phyloP scores from a whole-genome alignment of 1,139 yeast species.

The Candida sp. region DNA sequence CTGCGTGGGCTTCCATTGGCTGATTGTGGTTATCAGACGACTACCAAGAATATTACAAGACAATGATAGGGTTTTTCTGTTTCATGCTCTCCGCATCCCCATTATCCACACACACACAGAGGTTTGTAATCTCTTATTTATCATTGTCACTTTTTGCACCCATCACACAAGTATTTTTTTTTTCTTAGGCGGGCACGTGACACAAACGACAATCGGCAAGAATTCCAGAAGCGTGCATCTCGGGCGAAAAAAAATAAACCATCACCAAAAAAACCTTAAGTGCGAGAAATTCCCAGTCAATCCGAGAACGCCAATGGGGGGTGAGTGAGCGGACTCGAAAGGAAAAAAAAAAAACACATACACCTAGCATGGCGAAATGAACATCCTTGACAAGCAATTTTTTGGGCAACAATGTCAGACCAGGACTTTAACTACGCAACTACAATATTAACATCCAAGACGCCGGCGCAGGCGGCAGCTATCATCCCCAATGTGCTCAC shows the following conservation, averaged over 20 bases:
- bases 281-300: not conserved
- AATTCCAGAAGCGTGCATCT: not conserved
- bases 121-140: not conserved
- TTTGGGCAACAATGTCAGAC: not conserved
- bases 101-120: too few relatives aligned
- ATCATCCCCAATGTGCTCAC: constrained; percentile 40
- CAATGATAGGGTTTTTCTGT: too few relatives aligned
- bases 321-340: not conserved
- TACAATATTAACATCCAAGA: constrained; percentile 45
- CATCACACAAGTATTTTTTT: not conserved
- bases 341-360: not conserved
- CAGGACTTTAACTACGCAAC: constrained; percentile 34
- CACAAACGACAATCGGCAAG: not conserved
- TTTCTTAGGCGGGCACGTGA: not conserved
- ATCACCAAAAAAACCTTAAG: not conserved
- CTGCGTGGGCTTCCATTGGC: not conserved
- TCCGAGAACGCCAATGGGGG: not conserved
- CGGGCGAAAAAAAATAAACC: not conserved
- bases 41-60: too few relatives aligned
- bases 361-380: not conserved
- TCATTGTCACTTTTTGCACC: not conserved
- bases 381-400: not conserved
- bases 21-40: too few relatives aligned
- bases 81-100: not conserved
- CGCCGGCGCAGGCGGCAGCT: constrained; percentile 47